phyloP scores from a whole-genome alignment of 2,329 filamentous ascomycete genomes.

The Neocucurbitaria cava region DNA sequence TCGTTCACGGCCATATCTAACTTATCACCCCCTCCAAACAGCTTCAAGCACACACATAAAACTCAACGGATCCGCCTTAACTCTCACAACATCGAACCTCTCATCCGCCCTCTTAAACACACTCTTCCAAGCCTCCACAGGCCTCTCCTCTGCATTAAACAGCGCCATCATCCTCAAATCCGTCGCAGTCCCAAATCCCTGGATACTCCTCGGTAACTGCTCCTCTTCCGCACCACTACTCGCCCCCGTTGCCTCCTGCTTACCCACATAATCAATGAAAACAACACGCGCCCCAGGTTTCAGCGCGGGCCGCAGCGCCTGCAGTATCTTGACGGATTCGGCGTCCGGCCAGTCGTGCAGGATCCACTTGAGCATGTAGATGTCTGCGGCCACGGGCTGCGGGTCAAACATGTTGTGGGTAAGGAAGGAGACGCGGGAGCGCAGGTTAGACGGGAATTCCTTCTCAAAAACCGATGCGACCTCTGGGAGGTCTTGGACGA shows the following conservation, averaged over 20 bases:
- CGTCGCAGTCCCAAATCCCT: constrained; percentile 42
- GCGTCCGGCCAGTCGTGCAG: constrained; percentile 68
- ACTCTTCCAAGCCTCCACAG: constrained; percentile 55
- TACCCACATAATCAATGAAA: constrained; percentile 48
- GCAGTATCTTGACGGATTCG: constrained; percentile 45
- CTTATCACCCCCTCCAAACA: constrained; percentile 28
- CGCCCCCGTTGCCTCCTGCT: constrained; percentile 33
- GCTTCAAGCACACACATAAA: constrained; percentile 40
- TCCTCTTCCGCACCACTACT: too few relatives aligned
- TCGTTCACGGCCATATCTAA: neutral
- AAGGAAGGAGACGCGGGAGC: constrained; percentile 45
- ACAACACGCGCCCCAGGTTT: constrained; percentile 62
- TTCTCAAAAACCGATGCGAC: constrained; percentile 30
- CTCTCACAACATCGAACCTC: constrained; percentile 50
- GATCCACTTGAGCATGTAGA: constrained; percentile 67
- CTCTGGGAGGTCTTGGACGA: constrained; percentile 42
- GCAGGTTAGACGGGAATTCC: constrained; percentile 30
- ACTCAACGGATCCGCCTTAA: constrained; percentile 29
- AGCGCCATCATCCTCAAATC: constrained; percentile 61
- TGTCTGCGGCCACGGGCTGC: constrained; percentile 59
- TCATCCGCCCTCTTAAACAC: constrained; percentile 57
- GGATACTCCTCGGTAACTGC: constrained; percentile 34
- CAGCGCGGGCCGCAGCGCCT: constrained; percentile 61
- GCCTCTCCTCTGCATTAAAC: constrained; percentile 58
- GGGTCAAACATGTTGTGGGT: constrained; percentile 66